Evolutionary conservation across 129 eudicot genomes (phyloP), one percentile per base, ranked within the genome.

Genomic region (Pulicaria dysenterica): DNA sequence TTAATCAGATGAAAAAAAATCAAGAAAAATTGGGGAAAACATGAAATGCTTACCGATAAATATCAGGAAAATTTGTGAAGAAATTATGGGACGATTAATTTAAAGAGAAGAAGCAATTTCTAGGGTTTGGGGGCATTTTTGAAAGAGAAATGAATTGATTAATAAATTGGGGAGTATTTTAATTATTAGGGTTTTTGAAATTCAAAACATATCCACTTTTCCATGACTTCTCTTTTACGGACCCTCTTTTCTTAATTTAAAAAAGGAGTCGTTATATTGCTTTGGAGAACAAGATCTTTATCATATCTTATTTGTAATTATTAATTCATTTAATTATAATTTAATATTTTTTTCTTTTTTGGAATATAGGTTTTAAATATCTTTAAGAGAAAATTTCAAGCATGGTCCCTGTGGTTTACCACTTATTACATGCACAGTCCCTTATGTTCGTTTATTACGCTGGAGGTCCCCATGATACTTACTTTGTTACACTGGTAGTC

Each of bases 61-160:
- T 65, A 34, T 44, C 15, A 59, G 56, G 75, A 82, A 62, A 58
- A 77, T 47, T 56, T 7, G 74, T 37, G 58, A 36, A 76, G 82
- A 67, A 76, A 78, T 42, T 60, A 74, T 31, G 54, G 55, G 69
- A 53, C 4, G 60, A 73, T 43, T 77, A 83, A 71, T 58, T 53
- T 72, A 50, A 56, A 50, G 74, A 61, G 75, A 79, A 44, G 67
- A 73, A 74, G 76, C 72, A 81, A 72, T 73, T 80, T 81, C 58
- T 76, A 78, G 87, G 91, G 87, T 73, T 85, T 75, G 83, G 40
- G 60, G 76, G 76, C 71, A 72, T 44, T 70, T 82, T 74, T 69
- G 75, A 65, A 80, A 66, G 69, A 58, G 83, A 76, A 65, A 84
- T 76, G 73, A 78, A 78, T 70, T 78, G 37, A 78, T 70, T 70